Conservation (phyloP, 305 asterid genomes). For the Nicotiana rustica region DNA sequence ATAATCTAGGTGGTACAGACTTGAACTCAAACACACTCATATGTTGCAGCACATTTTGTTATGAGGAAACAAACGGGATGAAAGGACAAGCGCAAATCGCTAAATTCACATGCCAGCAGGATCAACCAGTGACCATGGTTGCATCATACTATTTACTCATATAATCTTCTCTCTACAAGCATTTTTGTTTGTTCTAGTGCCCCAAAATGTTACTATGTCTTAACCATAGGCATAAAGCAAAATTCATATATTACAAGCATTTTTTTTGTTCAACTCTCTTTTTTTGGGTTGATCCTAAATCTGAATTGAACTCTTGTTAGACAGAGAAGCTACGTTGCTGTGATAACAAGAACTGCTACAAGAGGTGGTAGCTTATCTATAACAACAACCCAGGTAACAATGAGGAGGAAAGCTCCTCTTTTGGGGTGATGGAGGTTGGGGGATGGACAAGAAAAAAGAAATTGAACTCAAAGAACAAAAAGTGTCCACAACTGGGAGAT, state of each 20-base stretch:
- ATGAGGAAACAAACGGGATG: background rate
- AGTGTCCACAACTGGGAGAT: background rate
- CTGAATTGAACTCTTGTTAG: background rate
- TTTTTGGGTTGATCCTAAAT: conserved; percentile 1
- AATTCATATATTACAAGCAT: background rate
- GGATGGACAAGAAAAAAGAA: background rate
- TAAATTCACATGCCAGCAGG: background rate
- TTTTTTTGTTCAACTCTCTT: background rate
- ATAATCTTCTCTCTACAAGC: background rate
- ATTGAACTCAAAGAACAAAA: background rate
- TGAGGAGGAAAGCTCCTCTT: background rate
- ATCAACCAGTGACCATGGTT: background rate
- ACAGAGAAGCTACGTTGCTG: background rate
- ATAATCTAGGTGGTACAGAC: background rate
- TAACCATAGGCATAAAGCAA: background rate
- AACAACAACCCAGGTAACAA: background rate
- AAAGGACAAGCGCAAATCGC: background rate
- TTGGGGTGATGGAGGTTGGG: background rate
- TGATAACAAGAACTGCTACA: background rate
- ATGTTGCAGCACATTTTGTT: background rate
- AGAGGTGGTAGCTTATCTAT: background rate
- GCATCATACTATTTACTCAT: background rate
- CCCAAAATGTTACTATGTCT: background rate
- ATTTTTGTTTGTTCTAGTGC: background rate
- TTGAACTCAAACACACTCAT: background rate